These are phyloP conservation scores for Linum trigynum DNA, from an alignment of 345 rosid species.

Conservation along the genomic window DNA sequence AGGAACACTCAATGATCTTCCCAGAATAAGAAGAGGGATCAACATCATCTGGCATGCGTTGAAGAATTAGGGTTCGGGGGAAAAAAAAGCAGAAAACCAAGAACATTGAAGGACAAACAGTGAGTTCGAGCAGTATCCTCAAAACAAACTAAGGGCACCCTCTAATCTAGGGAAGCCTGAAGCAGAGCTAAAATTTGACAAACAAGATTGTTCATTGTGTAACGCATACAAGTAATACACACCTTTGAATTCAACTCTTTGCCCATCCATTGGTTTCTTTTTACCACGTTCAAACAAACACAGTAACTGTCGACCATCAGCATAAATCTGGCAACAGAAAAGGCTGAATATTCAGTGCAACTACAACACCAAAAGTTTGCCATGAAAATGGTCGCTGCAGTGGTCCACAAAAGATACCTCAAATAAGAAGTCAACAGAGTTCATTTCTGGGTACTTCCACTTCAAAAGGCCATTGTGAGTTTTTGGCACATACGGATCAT, in stretches of 20 bases:
- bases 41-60: slow-evolving; percentile 46
- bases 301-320: slow-evolving; percentile 46
- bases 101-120: background rate
- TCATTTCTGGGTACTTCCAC: slow-evolving; percentile 96
- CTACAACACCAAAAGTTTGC: background rate
- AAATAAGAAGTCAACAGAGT: slow-evolving; percentile 89
- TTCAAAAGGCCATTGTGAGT: slow-evolving; percentile 96
- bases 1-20: slow-evolving; percentile 85
- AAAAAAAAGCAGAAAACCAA: background rate
- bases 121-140: background rate
- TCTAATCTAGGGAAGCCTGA: background rate
- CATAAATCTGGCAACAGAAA: slow-evolving; percentile 35
- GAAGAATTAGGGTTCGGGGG: background rate
- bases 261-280: slow-evolving; percentile 79
- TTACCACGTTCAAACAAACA: slow-evolving; percentile 69
- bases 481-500: slow-evolving; percentile 92
- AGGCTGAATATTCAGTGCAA: background rate
- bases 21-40: slow-evolving; percentile 65
- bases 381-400: slow-evolving; percentile 2
- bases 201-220: background rate
- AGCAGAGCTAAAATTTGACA: background rate
- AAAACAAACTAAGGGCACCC: background rate
- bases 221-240: background rate
- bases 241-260: slow-evolving; percentile 69
- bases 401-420: slow-evolving; percentile 36